Base-by-base conservation (phyloP, 1,139 yeast species). In the Lodderomyces pseudojiufengensis region DNA sequence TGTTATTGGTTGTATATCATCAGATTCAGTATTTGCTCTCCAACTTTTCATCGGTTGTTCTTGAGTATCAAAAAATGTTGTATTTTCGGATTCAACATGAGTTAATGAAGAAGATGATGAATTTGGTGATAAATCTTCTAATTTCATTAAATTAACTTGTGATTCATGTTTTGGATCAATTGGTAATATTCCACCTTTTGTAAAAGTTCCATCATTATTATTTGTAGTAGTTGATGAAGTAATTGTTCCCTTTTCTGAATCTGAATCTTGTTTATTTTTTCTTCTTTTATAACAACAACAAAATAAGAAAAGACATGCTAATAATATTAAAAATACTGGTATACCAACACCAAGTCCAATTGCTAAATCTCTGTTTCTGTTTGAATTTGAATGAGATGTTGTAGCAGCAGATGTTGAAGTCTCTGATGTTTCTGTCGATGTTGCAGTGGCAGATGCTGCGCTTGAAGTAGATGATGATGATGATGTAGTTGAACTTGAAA, bases 311-410 rank as follows among this genome's bases (percentile, higher is more conserved):
- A 83, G 38, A 0, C 68, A 65, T 2, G 76, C 52, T 8, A 85
- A 49, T 0, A 75, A 64, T 5, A 70, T 70, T 0, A 73, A 63
- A 16, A 68, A 70, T 0, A 76, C 57, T 1, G 95, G 95, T 35
- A 90, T 72, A 5, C 84, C 85, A n/a, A 84, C 92, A 36, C 96
- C 97, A 43, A 90, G 74, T 1, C 88, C 95, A 52, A 90, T 84
- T 0, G 95, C 95, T 15, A 86, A 65, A 5, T 74, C 71, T 45
- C 72, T 50, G 6, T 55, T 50, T 15, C 43, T 30, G 11, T 57
- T 42, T 4, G 46, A 34, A 13, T 38, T 29, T 22, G 43, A 32
- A 15, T 36, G n/a, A 32, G n/a, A n/a, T 25, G 33, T 13, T 18
- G 37, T 30, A 31, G 48, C 43, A 18, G 54, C 43, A 32, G 49